Evolutionary conservation across 805 yeast species (phyloP).

Genomic region (Cyberlindnera mrakii): DNA sequence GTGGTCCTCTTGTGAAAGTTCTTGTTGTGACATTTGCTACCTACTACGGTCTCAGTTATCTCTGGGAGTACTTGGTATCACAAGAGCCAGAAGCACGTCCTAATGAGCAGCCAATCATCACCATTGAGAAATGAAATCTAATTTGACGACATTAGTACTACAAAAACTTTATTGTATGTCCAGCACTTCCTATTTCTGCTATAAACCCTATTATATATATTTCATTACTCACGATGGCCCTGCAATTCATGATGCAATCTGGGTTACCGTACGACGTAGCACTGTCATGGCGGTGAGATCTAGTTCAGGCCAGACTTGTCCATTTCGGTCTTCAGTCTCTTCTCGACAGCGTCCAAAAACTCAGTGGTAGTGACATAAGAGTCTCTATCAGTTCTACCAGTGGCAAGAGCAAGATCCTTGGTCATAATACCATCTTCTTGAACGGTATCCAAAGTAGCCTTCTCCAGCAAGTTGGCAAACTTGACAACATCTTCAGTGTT

Average conservation of each 20-base stretch:
- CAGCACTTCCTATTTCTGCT: conserved; percentile 23
- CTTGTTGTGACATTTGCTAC: conserved; percentile 38
- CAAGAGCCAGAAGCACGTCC: conserved; percentile 4
- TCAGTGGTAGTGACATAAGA: conserved; percentile 86
- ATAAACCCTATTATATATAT: conserved; percentile 7
- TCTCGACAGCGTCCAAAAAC: conserved; percentile 72
- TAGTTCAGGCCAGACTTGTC: conserved; percentile 18
- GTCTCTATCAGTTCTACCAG: conserved; percentile 78
- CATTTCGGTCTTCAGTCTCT: conserved; percentile 37
- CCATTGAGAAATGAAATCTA: too few species aligned
- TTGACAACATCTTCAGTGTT: conserved; percentile 75
- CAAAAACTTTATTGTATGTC: conserved; percentile 9
- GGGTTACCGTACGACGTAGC: neutral
- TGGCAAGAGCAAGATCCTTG: conserved; percentile 87
- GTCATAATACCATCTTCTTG: conserved; percentile 85
- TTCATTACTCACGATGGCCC: neutral
- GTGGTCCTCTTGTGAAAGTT: conserved; percentile 40
- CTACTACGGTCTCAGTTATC: conserved; percentile 38
- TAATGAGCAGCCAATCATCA: neutral
- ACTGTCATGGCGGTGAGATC: neutral
- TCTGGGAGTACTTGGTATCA: conserved; percentile 39
- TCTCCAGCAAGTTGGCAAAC: conserved; percentile 75
- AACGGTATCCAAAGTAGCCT: conserved; percentile 83
- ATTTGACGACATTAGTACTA: too few species aligned
- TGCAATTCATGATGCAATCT: conserved; percentile 1